A percentile compares a stretch with the other conserved stretches of the same genome.
Conservation (phyloP, 768 basidiomycete genomes). For the Pisolithus orientalis region DNA sequence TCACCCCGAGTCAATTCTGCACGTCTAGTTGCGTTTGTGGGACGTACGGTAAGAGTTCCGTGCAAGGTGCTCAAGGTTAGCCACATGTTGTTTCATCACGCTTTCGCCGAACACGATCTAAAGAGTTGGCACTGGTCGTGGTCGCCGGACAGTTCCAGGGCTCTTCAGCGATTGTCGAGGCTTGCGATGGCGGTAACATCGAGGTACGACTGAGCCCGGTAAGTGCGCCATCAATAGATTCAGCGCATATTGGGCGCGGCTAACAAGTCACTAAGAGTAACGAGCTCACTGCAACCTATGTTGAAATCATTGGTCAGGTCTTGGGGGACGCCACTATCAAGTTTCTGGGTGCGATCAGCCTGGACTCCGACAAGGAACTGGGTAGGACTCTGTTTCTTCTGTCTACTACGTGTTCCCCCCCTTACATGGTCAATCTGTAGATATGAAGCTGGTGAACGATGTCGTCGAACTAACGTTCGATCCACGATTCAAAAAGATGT, state of each 20-base stretch:
- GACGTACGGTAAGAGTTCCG: conserved; percentile 52
- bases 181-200: conserved; percentile 64
- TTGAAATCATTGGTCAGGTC: conserved; percentile 66
- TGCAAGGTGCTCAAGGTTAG: conserved; percentile 55
- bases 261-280: conserved; percentile 28
- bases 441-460: conserved; percentile 57
- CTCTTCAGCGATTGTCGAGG: conserved; percentile 49
- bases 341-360: conserved; percentile 43
- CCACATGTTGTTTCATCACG: not conserved
- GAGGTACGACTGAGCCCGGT: conserved; percentile 39
- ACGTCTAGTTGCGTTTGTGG: conserved; percentile 44
- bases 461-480: conserved; percentile 58
- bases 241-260: not conserved
- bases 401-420: not conserved
- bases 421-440: conserved; percentile 26
- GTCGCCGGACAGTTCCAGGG: conserved; percentile 29
- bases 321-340: conserved; percentile 49
- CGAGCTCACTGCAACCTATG: conserved; percentile 44
- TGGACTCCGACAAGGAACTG: conserved; percentile 49
- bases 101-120: not conserved
- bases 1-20: conserved; percentile 59
- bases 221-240: conserved; percentile 7
- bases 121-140: conserved; percentile 1
- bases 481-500: conserved; percentile 47
- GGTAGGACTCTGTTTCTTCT: conserved; percentile 38